phyloP scores from a whole-genome alignment of 2,329 filamentous ascomycete genomes.

The Ophiostoma montium region DNA sequence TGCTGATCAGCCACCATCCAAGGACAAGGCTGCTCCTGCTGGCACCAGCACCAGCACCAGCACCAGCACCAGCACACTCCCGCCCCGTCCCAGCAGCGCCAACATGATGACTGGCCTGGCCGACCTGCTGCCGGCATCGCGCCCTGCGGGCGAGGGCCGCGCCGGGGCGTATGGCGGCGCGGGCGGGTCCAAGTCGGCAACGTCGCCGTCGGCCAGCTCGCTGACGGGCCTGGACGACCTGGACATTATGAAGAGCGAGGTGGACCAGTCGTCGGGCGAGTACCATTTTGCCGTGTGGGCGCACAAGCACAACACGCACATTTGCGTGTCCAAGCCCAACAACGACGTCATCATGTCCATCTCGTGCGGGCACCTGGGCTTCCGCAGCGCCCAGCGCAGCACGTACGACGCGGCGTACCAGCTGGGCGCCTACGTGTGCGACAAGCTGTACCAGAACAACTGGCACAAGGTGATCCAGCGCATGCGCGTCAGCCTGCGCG shows the following conservation, averaged over 20 bases:
- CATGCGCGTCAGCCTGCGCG: conserved; percentile 69
- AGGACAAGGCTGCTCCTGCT: background rate
- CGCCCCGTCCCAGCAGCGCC: conserved; percentile 3
- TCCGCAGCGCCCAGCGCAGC: conserved; percentile 65
- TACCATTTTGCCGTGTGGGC: conserved; percentile 80
- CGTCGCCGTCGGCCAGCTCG: background rate
- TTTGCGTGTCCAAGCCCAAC: conserved; percentile 77
- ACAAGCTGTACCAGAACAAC: conserved; percentile 69
- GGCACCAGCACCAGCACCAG: background rate
- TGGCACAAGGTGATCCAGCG: conserved; percentile 60
- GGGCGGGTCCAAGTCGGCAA: background rate
- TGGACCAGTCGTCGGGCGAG: conserved; percentile 29
- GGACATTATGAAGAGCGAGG: conserved; percentile 13
- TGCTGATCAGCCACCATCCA: conserved; percentile 3
- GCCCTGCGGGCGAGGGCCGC: background rate
- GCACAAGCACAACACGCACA: conserved; percentile 88
- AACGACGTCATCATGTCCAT: conserved; percentile 66
- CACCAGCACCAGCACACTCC: background rate
- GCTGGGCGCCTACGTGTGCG: conserved; percentile 68
- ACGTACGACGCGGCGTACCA: conserved; percentile 90
- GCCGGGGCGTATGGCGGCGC: background rate
- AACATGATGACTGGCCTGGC: conserved; percentile 13
- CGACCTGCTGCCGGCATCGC: conserved; percentile 10
- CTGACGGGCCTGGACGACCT: conserved; percentile 7
- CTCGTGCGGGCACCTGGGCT: conserved; percentile 80